Conservation (phyloP, 2,329 filamentous ascomycete species). For the Pleurostoma richardsiae region DNA sequence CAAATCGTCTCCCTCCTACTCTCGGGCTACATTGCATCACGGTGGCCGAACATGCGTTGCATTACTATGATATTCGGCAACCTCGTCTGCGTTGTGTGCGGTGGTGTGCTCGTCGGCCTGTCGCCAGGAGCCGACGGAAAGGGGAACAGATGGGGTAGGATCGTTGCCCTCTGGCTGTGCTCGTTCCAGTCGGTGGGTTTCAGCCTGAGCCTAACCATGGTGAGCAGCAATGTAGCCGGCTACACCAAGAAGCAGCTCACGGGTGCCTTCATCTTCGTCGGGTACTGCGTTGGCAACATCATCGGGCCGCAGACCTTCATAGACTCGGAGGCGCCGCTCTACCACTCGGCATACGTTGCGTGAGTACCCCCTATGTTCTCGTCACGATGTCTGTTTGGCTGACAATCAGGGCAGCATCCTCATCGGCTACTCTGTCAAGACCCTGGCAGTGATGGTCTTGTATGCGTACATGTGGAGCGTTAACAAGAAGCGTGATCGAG, state of each 20-base stretch:
- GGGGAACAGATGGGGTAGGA: slow-evolving; percentile 46
- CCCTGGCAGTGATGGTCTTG: slow-evolving; percentile 40
- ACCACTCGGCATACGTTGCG: slow-evolving; percentile 43
- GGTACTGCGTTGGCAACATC: slow-evolving; percentile 50
- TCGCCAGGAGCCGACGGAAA: slow-evolving; percentile 29
- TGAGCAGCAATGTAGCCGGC: slow-evolving; percentile 46
- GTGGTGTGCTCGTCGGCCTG: slow-evolving; percentile 45
- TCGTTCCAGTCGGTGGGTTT: slow-evolving; percentile 28
- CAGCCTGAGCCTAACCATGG: slow-evolving; percentile 46
- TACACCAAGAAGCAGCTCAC: slow-evolving; percentile 52
- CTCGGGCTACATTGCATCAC: slow-evolving; percentile 45
- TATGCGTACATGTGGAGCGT: slow-evolving; percentile 50
- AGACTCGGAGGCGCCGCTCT: slow-evolving; percentile 38
- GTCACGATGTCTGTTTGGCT: slow-evolving; percentile 8
- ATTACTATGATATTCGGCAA: slow-evolving; percentile 53
- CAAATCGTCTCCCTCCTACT: slow-evolving; percentile 48
- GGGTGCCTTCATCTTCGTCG: slow-evolving; percentile 43
- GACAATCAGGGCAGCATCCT: slow-evolving; percentile 40
- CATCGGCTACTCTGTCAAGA: slow-evolving; percentile 48
- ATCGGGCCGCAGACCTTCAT: slow-evolving; percentile 50
- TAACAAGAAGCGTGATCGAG: slow-evolving; percentile 48
- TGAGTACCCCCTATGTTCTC: slow-evolving; percentile 11
- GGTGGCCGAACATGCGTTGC: slow-evolving; percentile 46
- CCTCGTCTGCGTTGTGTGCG: slow-evolving; percentile 47
- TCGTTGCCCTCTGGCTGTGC: slow-evolving; percentile 50